Evolutionary conservation across 345 rosid genomes (phyloP).

Genomic region (Dimocarpus longan): DNA sequence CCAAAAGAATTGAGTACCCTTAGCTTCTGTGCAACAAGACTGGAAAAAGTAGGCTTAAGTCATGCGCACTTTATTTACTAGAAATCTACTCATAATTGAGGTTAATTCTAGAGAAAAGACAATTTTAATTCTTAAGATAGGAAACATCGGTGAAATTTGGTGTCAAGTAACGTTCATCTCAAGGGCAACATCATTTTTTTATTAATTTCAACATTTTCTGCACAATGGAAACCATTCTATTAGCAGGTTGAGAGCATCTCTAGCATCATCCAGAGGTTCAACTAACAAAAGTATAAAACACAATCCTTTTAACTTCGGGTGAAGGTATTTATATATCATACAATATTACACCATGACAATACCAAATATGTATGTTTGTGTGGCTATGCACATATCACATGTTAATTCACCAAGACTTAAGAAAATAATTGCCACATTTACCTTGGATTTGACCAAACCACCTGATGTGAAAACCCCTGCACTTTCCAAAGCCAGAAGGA

Average conservation of each 20-base stretch:
- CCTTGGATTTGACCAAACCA: conserved; percentile 96
- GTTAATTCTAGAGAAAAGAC: not conserved
- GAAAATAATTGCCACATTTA: conserved; percentile 18
- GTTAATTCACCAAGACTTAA: not conserved
- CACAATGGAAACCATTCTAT: not conserved
- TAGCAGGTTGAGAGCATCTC: not conserved
- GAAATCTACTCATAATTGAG: not conserved
- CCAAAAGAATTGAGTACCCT: too few species aligned
- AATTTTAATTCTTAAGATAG: not conserved
- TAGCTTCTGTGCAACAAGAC: not conserved
- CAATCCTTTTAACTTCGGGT: not conserved
- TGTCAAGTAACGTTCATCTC: not conserved
- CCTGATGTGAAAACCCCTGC: conserved; percentile 93
- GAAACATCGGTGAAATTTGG: not conserved
- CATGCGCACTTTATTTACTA: not conserved
- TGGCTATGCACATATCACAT: too few species aligned
- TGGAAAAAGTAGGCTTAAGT: not conserved
- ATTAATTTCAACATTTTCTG: not conserved
- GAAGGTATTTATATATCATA: not conserved
- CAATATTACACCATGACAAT: too few species aligned
- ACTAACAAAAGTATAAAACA: not conserved
- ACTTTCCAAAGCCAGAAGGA: conserved; percentile 81
- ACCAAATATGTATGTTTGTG: not conserved
- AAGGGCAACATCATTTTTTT: not conserved
- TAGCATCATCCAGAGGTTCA: not conserved